A percentile compares a stretch with the other conserved stretches of the same genome.
These are phyloP conservation scores for Fusarium sp. DNA, from an alignment of 2,329 filamentous ascomycete species.

Conservation along the genomic window DNA sequence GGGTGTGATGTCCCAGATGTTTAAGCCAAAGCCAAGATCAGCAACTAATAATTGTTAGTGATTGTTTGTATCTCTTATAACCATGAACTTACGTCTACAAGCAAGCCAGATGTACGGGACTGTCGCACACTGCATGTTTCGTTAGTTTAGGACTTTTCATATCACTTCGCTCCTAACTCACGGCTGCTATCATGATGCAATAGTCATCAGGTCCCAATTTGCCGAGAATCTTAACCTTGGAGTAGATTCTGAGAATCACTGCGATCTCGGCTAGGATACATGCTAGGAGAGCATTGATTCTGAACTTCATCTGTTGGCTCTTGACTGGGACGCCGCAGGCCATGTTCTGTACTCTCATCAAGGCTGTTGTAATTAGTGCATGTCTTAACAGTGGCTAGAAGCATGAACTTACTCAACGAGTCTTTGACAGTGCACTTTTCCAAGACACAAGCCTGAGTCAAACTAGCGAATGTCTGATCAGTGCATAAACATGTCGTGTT, in stretches of 20 bases:
- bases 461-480: conserved; percentile 25
- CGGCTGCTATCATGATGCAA: conserved; percentile 28
- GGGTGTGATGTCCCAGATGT: conserved; percentile 34
- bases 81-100: conserved; percentile 13
- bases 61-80: no score
- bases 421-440: conserved; percentile 35
- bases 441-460: conserved; percentile 30
- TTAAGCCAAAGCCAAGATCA: conserved; percentile 36
- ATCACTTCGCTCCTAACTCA: not conserved
- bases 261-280: conserved; percentile 31
- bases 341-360: conserved; percentile 25
- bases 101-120: conserved; percentile 34
- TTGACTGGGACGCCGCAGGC: conserved; percentile 31
- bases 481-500: conserved; percentile 38
- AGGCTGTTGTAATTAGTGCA: conserved; percentile 1
- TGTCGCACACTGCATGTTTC: conserved; percentile 14
- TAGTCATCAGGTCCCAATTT: conserved; percentile 34
- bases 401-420: conserved; percentile 18
- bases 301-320: conserved; percentile 35
- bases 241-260: conserved; percentile 28
- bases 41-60: conserved; percentile 12
- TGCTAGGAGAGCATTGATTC: conserved; percentile 23
- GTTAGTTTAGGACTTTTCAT: not conserved
- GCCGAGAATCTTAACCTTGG: conserved; percentile 28
- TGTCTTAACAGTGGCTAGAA: rapidly evolving